Base-by-base conservation (phyloP, 2,329 filamentous ascomycete species). In the Verticillium albo-atrum region DNA sequence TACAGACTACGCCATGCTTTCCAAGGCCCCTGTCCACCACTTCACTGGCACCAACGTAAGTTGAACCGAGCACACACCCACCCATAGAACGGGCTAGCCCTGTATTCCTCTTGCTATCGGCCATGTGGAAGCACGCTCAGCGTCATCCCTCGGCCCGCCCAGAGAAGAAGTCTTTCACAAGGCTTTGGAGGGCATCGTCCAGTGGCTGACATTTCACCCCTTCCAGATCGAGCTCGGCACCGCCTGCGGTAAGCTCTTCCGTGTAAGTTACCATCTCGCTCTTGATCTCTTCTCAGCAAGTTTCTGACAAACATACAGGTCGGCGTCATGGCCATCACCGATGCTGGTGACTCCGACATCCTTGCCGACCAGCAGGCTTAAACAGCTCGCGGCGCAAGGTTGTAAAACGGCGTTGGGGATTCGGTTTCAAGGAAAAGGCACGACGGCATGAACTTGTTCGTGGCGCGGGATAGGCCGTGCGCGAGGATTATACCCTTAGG, bases 21-120 rank as follows among this genome's bases (percentile, higher is more conserved):
- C 88, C 78, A 97, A 98, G 89, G 91, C 89, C 72, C 88, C 90
- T 67, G 94, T 98, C 74, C 94, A 98, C 86, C 95, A 99, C 86
- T 98, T 97, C 84, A 86, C 86, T 70, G 95, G 95, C 74, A 97
- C 96, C 89, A 98, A 98, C 88, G 94, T 98, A 89, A 89, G 94
- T 92, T 60, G 51, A 51, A 35, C 23, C n/a, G 6, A 26, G 15
- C 27, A 15, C 15, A 27, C 17, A n/a, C 42, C 42, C n/a, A n/a
- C n/a, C n/a, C 42, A 6, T 28, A 30, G 9, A 47, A 56, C 54
- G 42, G 42, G 20, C n/a, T 50, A 4, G 42, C 9, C 20, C 42
- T 20, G 20, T 25, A 9, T 23, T 50, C 35, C 51, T 25, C 57
- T 68, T 63, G 57, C 65, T 64, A 59, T 30, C 57, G 55, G 54